Evolutionary conservation across 345 rosid genomes (phyloP), one percentile per base, ranked within the genome.

Genomic region (Eucalyptus virginea): DNA sequence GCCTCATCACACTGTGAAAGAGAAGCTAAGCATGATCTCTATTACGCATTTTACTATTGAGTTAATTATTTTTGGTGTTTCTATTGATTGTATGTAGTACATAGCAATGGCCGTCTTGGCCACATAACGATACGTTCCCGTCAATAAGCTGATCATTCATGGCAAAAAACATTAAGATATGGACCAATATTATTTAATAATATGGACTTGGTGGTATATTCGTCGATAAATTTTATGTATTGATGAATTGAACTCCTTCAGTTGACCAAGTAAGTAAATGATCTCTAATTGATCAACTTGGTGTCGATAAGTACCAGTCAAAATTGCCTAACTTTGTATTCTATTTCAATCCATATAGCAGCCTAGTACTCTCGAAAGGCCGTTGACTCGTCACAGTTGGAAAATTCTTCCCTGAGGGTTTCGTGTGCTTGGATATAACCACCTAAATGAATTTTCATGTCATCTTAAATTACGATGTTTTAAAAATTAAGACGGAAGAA

Each of bases 51-150:
- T 32, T 32, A 32, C 80, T 2, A 40, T 67, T 7, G 12, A 67
- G 80, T 67, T 32, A 0, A 16, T 50, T 50, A 0, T 50, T 0
- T 50, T 16, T 50, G 52, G 0, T 16, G 52, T 50, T 49, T 50
- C 52, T 50, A 50, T 50, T 0, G 52, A 50, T 50, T 48, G 15
- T 48, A 4, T 50, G 52, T 50, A 50, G 52, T 50, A 50, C 40
- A 6, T 16, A 67, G 40, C 21, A 67, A n/a, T 67, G 40, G 80
- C 80, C 6, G 6, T 67, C 40, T 7, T 16, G 80, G 1, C 44
- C 1, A 5, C 1, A 69, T 34, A 34, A 72, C 1, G 0, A 72
- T 34, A 5, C 7, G 2, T 34, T 5, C 44, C 14, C 2, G 26
- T 69, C 81, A 34, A 69, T 9, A 34, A 19, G 26, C 44, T 18